Evolutionary conservation across 441 rosid genomes (phyloP).

Genomic region (Corymbia calophylla): DNA sequence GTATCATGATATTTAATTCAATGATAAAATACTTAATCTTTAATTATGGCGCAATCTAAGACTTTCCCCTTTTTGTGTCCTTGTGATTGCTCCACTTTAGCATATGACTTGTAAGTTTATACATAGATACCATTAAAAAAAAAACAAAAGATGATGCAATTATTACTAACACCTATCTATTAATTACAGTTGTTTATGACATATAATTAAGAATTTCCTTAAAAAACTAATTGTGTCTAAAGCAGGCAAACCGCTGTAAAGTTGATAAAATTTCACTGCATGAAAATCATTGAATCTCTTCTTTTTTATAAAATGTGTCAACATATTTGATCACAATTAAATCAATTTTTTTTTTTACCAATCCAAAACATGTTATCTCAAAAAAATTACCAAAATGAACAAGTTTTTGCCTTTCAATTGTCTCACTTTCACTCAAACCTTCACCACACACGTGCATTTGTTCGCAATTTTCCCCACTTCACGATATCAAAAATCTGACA

Average conservation of each 20-base stretch:
- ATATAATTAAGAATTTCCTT: not conserved
- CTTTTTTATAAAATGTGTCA: not conserved
- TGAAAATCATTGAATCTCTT: not conserved
- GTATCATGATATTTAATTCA: not conserved
- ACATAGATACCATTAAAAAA: too few species aligned
- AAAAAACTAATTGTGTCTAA: not conserved
- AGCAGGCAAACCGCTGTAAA: rapidly evolving
- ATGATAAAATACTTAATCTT: too few species aligned
- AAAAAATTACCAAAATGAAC: too few species aligned
- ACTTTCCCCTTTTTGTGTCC: too few species aligned
- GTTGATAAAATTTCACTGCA: not conserved
- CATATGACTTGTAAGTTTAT: too few species aligned
- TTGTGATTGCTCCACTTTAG: too few species aligned
- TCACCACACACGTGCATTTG: not conserved
- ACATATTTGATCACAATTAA: not conserved
- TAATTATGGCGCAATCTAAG: too few species aligned
- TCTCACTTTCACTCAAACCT: not conserved
- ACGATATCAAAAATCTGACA: not conserved
- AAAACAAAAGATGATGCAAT: too few species aligned
- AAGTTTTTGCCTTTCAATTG: not conserved
- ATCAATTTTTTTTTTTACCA: not conserved
- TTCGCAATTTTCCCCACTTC: not conserved
- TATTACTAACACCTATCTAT: too few species aligned
- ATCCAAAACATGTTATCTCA: not conserved
- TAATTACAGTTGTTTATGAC: too few species aligned